Evolutionary conservation across 2,329 filamentous ascomycete species (phyloP), one percentile per base, ranked within the genome.

Genomic region (Grosmannia serpens): DNA sequence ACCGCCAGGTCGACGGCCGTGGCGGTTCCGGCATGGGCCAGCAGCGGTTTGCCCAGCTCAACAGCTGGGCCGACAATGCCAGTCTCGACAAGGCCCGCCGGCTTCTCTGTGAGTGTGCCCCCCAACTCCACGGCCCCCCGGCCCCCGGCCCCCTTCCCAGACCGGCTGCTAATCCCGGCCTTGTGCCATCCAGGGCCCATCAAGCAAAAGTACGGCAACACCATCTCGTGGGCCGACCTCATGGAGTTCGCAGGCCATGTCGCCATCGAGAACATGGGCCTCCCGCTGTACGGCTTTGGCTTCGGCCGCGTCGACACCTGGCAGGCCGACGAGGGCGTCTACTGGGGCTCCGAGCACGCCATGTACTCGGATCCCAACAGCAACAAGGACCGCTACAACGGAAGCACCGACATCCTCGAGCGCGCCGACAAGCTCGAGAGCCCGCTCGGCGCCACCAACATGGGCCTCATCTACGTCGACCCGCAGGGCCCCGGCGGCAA

Each of bases 381-480:
- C 44, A n/a, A 38, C 20, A 31, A 33, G 31, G 44, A 56, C 2
- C 54, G 54, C n/a, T 56, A 56, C 31, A 56, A 56, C 22, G 54
- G 54, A 24, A 56, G 54, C 54, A 35, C 24, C 2, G 54, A 56
- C 22, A 56, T 50, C 10, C 20, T 11, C 9, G 54, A 11, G 10
- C 44, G 54, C 10, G 44, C 54, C 9, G 44, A 44, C 54, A 56
- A 35, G 27, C 54, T 89, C 4, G 86, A 90, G 73, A 71, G 77
- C 66, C 87, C 87, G 2, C 71, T 91, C 15, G 86, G 76, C 8
- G 83, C 87, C 47, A 76, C 84, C 35, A 82, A 87, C 73, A 87
- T 88, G 83, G 87, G 87, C 67, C 73, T 91, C 66, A 91, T 91
- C 69, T 91, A 91, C 69, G 87, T 90, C 61, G 90, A 91, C 74